Evolutionary conservation across 164 flowering plant genomes (phyloP), one percentile per base, ranked within the genome.

Genomic region (Brasenia schreberi): DNA sequence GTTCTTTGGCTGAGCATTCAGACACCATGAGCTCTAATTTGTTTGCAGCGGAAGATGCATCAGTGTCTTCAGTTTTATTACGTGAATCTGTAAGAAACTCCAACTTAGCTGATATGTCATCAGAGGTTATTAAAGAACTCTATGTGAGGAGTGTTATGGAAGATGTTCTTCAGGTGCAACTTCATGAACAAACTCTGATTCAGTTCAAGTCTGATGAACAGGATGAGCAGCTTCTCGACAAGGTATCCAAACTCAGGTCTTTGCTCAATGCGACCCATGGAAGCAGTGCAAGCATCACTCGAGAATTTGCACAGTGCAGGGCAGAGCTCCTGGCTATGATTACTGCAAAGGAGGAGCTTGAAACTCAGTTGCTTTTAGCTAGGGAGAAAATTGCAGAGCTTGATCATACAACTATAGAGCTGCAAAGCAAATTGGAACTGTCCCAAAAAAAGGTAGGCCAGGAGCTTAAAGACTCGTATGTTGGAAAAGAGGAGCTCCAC

Each of bases 121-220:
- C 16, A 14, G 16, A 49, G 56, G 16, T 49, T 49, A 14, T 49
- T 49, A 5, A 49, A 49, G 56, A 49, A 19, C 66, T 89, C 14
- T 85, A 82, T 74, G 64, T 85, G 18, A 43, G 88, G 59, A 79
- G 63, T 76, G 71, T 82, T 59, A 67, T 68, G 3, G 86, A 85
- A 69, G 93, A 90, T 71, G 65, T 82, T 39, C 72, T 75, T 69
- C 69, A 74, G 18, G 53, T 86, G 80, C 89, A 85, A 74, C 82
- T 89, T 27, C 12, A 69, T 23, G 97, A 90, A 43, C 84, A 81
- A 68, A 71, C 64, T 43, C 69, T 78, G 67, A 71, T 71, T 19
- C 86, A 79, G 65, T 44, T 65, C 61, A 87, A 81, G 45, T 69
- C 68, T 63, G 81, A 80, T 79, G 56, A 42, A 14, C 79, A 64